phyloP scores from a whole-genome alignment of 441 rosid genomes.

The Populus hybrid region DNA sequence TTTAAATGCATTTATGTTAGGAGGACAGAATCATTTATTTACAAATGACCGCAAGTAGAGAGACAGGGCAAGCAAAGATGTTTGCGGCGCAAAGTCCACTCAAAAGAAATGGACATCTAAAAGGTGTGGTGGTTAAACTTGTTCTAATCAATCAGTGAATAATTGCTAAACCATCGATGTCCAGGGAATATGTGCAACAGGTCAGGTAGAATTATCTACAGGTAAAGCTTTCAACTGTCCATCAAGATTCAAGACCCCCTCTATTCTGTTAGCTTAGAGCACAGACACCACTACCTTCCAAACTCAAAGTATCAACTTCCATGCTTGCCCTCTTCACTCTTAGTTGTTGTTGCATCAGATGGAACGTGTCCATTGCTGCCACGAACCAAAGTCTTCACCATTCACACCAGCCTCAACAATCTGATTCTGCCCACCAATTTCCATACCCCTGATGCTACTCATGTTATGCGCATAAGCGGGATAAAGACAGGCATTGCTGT shows the following conservation, averaged over 20 bases:
- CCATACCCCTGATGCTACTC: constrained; percentile 17
- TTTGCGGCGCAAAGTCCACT: constrained; percentile 20
- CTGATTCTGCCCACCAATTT: constrained; percentile 21
- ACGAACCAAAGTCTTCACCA: constrained; percentile 24
- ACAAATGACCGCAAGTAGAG: constrained; percentile 19
- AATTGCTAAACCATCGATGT: constrained; percentile 27
- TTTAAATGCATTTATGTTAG: constrained; percentile 27
- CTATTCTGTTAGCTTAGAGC: constrained; percentile 19
- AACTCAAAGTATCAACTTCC: constrained; percentile 11
- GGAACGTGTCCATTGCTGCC: constrained; percentile 17
- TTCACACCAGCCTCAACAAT: constrained; percentile 24
- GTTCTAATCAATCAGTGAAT: constrained; percentile 27
- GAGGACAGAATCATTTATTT: constrained; percentile 23
- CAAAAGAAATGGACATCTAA: constrained; percentile 16
- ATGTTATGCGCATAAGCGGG: constrained; percentile 32
- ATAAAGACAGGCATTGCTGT: constrained; percentile 25
- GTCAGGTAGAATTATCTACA: constrained; percentile 32
- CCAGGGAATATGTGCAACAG: constrained; percentile 3
- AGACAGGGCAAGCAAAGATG: constrained; percentile 22
- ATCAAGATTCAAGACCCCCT: constrained; percentile 1
- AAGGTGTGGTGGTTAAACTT: constrained; percentile 27
- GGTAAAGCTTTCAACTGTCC: constrained; percentile 17
- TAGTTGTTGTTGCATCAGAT: constrained; percentile 21
- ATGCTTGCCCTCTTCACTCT: constrained; percentile 20
- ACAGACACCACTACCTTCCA: constrained; percentile 17